Base-by-base conservation (phyloP, 495 filamentous ascomycete species). In the Neurospora intermedia region DNA sequence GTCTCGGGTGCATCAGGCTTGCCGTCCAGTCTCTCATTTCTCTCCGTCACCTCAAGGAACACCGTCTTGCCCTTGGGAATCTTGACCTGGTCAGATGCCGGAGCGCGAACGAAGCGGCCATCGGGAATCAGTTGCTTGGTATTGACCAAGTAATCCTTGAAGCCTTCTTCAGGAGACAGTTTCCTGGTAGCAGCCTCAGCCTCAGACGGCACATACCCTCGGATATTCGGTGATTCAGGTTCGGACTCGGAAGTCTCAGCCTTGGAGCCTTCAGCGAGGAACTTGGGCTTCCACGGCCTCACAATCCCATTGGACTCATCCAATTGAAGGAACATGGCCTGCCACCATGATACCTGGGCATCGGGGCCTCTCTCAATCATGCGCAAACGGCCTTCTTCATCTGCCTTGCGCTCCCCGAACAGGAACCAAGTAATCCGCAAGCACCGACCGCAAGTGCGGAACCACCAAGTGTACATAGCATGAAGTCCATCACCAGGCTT, bases 401-500 rank as follows among this genome's bases (percentile, higher is more conserved):
- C 95, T 16, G 85, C 77, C 46, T 86, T 86, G 75, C 91, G 87
- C 69, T 97, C 92, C 2, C 91, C 93, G 76, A 99, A 97, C 75
- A 99, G 88, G 79, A 99, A 99, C 83, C 94, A 90, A 18, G 93
- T 93, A 73, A 99, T 83, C 66, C 96, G 87, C 27, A 99, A 83
- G 71, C 86, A 82, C 27, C 93, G 87, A 2, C 94, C 95, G 79
- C 94, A 98, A 75, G 88, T 88, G 74, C 90, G 91, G 82, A 99
- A 97, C 94, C 95, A 98, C 96, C 96, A 98, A 54, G 88, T 89
- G 78, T 97, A 99, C 84, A 97, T 89, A 40, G 85, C 85, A 74
- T 96, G 91, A 9, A 99, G 82, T 4, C 87, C 91, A 76, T 96
- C 91, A 39, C 92, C 92, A 4, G 96, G 96, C 78, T 91, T 92